Conservation (phyloP, 225 moss, liverwort and hornwort species). For the Marchantia paleacea region DNA sequence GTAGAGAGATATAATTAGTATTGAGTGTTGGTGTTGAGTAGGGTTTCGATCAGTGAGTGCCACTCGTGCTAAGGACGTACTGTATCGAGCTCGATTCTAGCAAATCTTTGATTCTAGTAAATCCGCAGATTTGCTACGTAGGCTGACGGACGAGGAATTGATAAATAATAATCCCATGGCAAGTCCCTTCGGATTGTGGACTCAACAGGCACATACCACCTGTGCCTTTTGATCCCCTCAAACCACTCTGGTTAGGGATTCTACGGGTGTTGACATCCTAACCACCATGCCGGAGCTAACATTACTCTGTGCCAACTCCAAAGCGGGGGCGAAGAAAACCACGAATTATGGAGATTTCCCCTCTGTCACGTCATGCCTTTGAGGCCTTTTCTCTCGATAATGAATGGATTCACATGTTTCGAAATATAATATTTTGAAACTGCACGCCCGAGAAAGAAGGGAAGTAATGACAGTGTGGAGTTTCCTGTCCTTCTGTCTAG, state of each 20-base stretch:
- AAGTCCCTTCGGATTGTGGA: not conserved
- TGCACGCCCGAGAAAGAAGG: too few species aligned
- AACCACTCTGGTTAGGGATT: too few species aligned
- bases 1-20: too few species aligned
- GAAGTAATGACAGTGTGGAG: not conserved
- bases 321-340: too few species aligned
- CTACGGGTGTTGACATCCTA: too few species aligned
- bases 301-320: too few species aligned
- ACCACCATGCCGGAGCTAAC: too few species aligned
- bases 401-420: not conserved
- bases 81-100: not conserved
- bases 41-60: not conserved
- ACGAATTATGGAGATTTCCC: too few species aligned
- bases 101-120: too few species aligned
- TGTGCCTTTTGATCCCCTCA: not conserved
- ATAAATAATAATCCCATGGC: not conserved
- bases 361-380: not conserved
- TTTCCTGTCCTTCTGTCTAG: not conserved
- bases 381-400: not conserved
- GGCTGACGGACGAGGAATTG: too few species aligned
- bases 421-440: too few species aligned
- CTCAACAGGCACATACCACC: not conserved
- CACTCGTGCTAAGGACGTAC: not conserved
- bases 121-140: too few species aligned
- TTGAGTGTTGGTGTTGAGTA: not conserved